Conservation (phyloP, 768 basidiomycete species). For the Strobilomyces echinocephalus region DNA sequence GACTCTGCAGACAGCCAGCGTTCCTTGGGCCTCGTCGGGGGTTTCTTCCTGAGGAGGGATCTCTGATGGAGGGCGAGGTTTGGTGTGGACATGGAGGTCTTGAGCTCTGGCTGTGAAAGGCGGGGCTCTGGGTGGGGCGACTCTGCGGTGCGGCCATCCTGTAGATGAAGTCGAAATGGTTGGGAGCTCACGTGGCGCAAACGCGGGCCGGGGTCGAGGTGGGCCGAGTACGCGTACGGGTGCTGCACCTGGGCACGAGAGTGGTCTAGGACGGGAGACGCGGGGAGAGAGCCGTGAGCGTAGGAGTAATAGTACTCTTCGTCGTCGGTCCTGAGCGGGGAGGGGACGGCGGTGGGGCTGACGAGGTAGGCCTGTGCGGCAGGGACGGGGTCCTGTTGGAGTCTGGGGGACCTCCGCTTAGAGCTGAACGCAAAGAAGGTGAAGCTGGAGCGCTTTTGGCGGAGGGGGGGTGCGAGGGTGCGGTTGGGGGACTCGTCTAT, state of each 20-base stretch:
- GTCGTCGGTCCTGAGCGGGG: constrained; percentile 27
- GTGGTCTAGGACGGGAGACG: constrained; percentile 14
- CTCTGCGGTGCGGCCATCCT: not conserved
- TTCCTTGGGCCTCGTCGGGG: constrained; percentile 38
- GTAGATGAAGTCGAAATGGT: constrained; percentile 20
- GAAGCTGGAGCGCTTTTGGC: constrained; percentile 43
- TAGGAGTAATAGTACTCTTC: constrained; percentile 52
- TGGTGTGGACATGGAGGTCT: constrained; percentile 62
- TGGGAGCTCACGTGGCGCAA: constrained; percentile 23
- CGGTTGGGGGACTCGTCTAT: constrained; percentile 61
- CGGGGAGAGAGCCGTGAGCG: constrained; percentile 22
- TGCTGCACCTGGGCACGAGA: constrained; percentile 33
- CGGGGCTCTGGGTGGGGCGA: not conserved
- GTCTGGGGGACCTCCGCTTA: constrained; percentile 16
- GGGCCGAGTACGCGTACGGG: constrained; percentile 48
- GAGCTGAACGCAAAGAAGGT: constrained; percentile 30
- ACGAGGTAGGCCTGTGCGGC: constrained; percentile 11
- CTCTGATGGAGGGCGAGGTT: constrained; percentile 41
- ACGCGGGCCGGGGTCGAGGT: constrained; percentile 9
- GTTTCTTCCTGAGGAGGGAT: constrained; percentile 18
- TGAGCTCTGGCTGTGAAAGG: constrained; percentile 29
- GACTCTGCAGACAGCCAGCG: constrained; percentile 71
- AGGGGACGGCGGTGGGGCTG: constrained; percentile 12
- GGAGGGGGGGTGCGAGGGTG: constrained; percentile 9
- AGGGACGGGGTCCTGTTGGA: constrained; percentile 7